These are phyloP conservation scores for Botryotinia convoluta DNA, from an alignment of 2,329 filamentous ascomycete genomes.

Conservation along the genomic window DNA sequence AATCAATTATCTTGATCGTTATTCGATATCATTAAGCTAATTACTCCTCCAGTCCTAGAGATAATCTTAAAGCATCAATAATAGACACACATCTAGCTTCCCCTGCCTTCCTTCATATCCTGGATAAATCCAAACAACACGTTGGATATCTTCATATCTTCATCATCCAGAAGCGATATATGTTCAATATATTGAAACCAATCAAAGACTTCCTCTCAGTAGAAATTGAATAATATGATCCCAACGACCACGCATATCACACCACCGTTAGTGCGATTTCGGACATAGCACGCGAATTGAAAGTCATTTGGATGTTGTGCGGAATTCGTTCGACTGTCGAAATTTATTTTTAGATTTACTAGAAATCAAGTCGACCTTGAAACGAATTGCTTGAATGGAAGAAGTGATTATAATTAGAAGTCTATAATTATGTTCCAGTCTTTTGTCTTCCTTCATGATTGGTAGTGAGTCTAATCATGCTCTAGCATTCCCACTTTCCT, in stretches of 20 bases:
- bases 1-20: not conserved
- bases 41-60: fast-evolving
- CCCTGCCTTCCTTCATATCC: not conserved
- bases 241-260: fast-evolving
- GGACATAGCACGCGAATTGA: not conserved
- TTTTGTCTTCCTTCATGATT: not conserved
- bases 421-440: not conserved
- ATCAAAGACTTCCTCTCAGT: fast-evolving
- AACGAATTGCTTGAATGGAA: fast-evolving
- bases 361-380: not conserved
- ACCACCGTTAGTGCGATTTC: not conserved
- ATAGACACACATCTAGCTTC: not conserved
- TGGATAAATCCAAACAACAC: not conserved
- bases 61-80: not conserved
- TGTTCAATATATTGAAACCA: not conserved
- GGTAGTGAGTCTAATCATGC: not conserved
- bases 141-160: not conserved
- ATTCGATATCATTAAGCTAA: not conserved
- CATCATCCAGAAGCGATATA: not conserved
- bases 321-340: not conserved
- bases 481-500: not conserved
- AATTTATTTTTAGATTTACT: not conserved
- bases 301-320: not conserved
- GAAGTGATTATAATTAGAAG: not conserved
- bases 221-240: not conserved